Conservation (phyloP, 345 rosid genomes). For the Ceriops decandra region DNA sequence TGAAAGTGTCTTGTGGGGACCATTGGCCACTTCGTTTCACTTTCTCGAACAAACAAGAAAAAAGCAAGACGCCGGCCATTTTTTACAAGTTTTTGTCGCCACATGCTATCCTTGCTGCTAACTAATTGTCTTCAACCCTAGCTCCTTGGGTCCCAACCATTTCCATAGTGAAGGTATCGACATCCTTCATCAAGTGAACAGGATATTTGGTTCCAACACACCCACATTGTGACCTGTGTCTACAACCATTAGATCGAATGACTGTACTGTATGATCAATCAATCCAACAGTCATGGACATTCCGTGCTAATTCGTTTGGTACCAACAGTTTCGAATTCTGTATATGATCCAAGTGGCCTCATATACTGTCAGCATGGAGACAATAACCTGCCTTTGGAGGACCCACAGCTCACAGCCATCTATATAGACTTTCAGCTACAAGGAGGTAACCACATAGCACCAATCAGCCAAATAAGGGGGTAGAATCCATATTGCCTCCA, state of each 20-base stretch:
- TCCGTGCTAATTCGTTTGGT: too few relatives aligned
- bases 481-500: constrained; percentile 27
- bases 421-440: constrained; percentile 1
- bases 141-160: neutral
- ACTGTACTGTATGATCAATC: too few relatives aligned
- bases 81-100: neutral
- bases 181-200: neutral
- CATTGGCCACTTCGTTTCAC: neutral
- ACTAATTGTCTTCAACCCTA: neutral
- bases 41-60: neutral
- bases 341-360: constrained; percentile 7
- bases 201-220: too few relatives aligned
- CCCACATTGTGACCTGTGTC: too few relatives aligned
- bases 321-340: too few relatives aligned
- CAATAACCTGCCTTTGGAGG: neutral
- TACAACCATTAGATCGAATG: too few relatives aligned
- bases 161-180: neutral
- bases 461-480: neutral
- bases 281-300: too few relatives aligned
- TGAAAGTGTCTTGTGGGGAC: neutral
- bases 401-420: constrained; percentile 16
- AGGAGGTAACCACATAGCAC: too few relatives aligned
- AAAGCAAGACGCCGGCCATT: neutral
- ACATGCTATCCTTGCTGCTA: neutral
- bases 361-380: neutral